Evolutionary conservation across 2,329 filamentous ascomycete species (phyloP).

Genomic region (Aspergillus ustus): DNA sequence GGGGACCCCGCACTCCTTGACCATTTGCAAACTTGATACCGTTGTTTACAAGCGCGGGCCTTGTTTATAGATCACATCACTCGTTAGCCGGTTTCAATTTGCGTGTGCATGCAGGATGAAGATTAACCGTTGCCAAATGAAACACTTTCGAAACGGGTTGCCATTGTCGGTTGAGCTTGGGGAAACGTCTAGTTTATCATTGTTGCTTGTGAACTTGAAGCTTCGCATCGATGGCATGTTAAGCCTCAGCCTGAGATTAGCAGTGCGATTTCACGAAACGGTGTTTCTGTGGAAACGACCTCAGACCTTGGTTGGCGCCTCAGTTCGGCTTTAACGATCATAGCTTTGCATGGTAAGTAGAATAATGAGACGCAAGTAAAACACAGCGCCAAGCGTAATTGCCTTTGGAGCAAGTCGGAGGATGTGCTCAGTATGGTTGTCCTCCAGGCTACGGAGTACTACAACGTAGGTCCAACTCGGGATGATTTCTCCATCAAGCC

Average conservation of each 20-base stretch:
- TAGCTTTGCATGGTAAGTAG: background rate
- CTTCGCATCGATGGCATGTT: background rate
- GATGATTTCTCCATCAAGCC: background rate
- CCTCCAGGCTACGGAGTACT: background rate
- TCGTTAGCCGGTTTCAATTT: background rate
- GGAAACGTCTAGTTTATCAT: background rate
- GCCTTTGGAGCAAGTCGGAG: too few species aligned
- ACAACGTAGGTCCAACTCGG: too few species aligned
- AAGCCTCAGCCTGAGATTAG: background rate
- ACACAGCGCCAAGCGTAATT: background rate
- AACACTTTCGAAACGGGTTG: background rate
- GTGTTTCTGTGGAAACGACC: background rate
- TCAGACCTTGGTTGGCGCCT: background rate
- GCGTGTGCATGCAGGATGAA: background rate
- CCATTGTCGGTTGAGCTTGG: background rate
- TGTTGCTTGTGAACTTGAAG: background rate
- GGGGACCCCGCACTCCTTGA: background rate
- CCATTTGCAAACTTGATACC: background rate
- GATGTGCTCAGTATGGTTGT: background rate
- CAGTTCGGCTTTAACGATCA: background rate
- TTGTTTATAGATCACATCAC: too few species aligned
- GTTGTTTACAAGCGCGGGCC: background rate
- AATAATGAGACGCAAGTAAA: background rate
- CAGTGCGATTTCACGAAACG: background rate
- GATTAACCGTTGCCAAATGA: background rate